Base-by-base conservation (phyloP, 2,329 filamentous ascomycete genomes). In the Calonectria ilicicola region DNA sequence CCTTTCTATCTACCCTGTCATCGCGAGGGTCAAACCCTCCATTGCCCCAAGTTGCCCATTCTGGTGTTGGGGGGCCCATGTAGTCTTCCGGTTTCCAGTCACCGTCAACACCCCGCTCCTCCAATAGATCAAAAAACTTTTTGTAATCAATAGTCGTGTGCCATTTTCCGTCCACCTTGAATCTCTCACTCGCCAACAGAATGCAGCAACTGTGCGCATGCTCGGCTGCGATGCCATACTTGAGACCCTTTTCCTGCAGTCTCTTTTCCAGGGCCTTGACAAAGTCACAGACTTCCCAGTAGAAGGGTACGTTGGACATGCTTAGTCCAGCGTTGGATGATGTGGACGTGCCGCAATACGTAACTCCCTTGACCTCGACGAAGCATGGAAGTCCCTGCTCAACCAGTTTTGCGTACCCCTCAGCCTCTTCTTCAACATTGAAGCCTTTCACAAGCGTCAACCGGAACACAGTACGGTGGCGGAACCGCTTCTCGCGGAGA, bases 221-320 rank as follows among this genome's bases (percentile, higher is more conserved):
- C 85, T 98, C 97, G 2, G 96, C 97, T 0, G 94, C 96, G 77
- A 98, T 96, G 21, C 96, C 96, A 80, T 98, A 98, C 1, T 88
- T 88, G 8, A 98, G 87, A 0, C 94, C 95, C 47, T 94, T 89
- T 64, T 88, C 88, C 44, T 88, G 86, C 15, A 98, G 87, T 73
- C 93, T 92, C 40, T 86, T 85, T 74, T 96, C 91, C 0, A 98
- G 89, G 1, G 93, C 92, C 46, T 90, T 89, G 12, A 97, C 95
- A 80, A 98, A 98, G 2, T 92, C 91, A 42, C 91, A 91, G 3
- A 98, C 94, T 84, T 98, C 96, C 82, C 94, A 93, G 85, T 98
- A 98, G 81, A 98, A 98, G 0, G 96, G 96, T 12, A 98, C 97
- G 81, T 98, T 98, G 80, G 95, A 91, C 96, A 98, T 98, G n/a